These are phyloP conservation scores for Wallemia mellicola DNA, from an alignment of 1,284 basidiomycete genomes.

Conservation along the genomic window DNA sequence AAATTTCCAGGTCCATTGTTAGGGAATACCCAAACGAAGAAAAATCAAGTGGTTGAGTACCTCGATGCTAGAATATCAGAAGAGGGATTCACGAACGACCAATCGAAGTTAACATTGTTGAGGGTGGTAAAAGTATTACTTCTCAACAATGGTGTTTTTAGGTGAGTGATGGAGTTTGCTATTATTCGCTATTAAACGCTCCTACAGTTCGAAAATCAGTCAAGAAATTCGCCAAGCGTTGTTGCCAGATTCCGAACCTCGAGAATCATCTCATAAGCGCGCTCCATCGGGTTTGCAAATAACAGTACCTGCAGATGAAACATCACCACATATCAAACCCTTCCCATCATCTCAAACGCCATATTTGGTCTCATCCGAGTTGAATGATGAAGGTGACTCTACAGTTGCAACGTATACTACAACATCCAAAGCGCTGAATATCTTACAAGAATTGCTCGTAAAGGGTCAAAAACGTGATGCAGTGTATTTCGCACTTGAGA, in stretches of 20 bases:
- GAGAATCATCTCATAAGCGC: neutral
- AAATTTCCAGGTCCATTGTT: constrained; percentile 61
- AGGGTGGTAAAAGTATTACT: constrained; percentile 46
- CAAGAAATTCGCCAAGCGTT: constrained; percentile 30
- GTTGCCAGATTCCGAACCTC: constrained; percentile 24
- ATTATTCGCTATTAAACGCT: neutral
- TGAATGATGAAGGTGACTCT: neutral
- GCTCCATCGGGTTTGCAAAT: neutral
- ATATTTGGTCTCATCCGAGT: too few species aligned
- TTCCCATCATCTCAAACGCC: constrained; percentile 3
- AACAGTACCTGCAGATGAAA: neutral
- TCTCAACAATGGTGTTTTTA: constrained; percentile 56
- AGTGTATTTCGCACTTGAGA: constrained; percentile 57
- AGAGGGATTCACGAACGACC: constrained; percentile 37
- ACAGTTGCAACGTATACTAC: constrained; percentile 17
- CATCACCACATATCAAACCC: constrained; percentile 7
- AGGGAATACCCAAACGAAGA: constrained; percentile 36
- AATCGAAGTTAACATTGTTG: constrained; percentile 32
- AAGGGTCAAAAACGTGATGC: constrained; percentile 62
- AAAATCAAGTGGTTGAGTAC: constrained; percentile 51
- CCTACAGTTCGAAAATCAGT: constrained; percentile 35
- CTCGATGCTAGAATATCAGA: constrained; percentile 22
- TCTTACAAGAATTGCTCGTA: constrained; percentile 45
- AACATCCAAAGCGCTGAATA: constrained; percentile 32
- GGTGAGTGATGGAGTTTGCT: constrained; percentile 21